Base-by-base conservation (phyloP, 2,329 filamentous ascomycete genomes). In the Colletotrichum horii region DNA sequence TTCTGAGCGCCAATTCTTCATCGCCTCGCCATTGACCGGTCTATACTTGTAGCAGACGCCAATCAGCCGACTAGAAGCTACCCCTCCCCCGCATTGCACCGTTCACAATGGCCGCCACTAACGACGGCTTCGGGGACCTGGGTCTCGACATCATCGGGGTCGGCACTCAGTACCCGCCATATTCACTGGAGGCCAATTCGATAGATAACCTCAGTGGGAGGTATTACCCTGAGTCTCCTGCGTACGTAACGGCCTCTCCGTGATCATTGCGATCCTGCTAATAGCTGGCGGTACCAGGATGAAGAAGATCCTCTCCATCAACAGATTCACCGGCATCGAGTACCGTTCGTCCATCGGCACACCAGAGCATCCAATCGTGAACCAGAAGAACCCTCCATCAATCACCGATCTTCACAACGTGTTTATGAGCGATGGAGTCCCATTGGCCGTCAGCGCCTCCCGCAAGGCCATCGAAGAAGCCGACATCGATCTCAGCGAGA, bases 241-340 rank as follows among this genome's bases (percentile, higher is more conserved):
- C 91, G 91, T 92, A 85, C 82, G 91, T 85, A 19, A 90, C 88
- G 2, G 89, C 90, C 82, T 96, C 98, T 12, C n/a, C 14, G 19
- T 32, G n/a, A 14, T 9, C 26, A 32, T 15, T 34, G 28, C 26
- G 55, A 58, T 26, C 6, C 32, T 36, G n/a, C 72, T 72, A 28
- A 75, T 34, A 8, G 12, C n/a, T 8, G 7, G 8, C 16, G n/a
- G 16, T 32, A 52, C 16, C 77, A 93, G 91, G 38, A 91, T 93
- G 89, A 86, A 87, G 76, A 93, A 93, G 80, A 88, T 93, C 30
- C 87, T 92, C 70, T 85, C 87, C 19, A 93, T 93, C 81, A 94
- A 93, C 83, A 86, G 88, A 71, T 93, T 88, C 79, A 94, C 92
- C 2, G 92, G 92, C 75, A 93, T 93, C 75, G 91, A 93, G 67